Base-by-base conservation (phyloP, 208 protist species). In the Angomonas deanei region DNA sequence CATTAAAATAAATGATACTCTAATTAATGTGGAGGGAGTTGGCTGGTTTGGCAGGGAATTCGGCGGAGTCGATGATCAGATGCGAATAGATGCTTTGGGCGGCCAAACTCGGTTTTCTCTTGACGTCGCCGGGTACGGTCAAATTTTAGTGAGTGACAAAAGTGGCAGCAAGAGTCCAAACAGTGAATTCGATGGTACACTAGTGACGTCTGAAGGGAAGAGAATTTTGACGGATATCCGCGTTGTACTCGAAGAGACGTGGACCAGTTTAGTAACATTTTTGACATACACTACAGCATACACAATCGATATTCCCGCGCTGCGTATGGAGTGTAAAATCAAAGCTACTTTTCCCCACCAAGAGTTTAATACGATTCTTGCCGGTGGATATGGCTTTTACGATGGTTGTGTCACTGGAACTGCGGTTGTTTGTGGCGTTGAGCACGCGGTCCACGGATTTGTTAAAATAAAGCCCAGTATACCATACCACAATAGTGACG, bases 1-100 rank as follows among this genome's bases (percentile, higher is more conserved):
- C 19, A 47, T 84, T 11, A 59, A 27, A n/a, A 48, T 84, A 52
- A 39, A 68, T 15, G 77, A 64, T 19, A 33, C 31, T 28, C 21
- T 30, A 27, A 36, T 55, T 28, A 42, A 74, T 17, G 80, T 87
- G 27, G 57, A 48, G 3, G 77, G 77, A 0, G 46, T 59, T 17
- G 76, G 80, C 1, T 84, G 80, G 74, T 84, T 83, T 53, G 77
- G 83, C 36, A 63, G 80, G 33, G 80, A 87, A 54, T 76, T 78
- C 31, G 74, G 67, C 34, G 76, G 72, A 6, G 31, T 15, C 15
- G 15, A 42, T 15, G 15, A 42, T 15, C 11, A 42, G 11, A 15
- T 42, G 36, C 11, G 36, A n/a, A 8, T 8, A 42, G 15, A 42
- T 15, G 36, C 36, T 42, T 15, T 42, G 8, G 36, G 15, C 36